Base-by-base conservation (phyloP, 345 rosid genomes). In the Arabidopsis thaliana region DNA sequence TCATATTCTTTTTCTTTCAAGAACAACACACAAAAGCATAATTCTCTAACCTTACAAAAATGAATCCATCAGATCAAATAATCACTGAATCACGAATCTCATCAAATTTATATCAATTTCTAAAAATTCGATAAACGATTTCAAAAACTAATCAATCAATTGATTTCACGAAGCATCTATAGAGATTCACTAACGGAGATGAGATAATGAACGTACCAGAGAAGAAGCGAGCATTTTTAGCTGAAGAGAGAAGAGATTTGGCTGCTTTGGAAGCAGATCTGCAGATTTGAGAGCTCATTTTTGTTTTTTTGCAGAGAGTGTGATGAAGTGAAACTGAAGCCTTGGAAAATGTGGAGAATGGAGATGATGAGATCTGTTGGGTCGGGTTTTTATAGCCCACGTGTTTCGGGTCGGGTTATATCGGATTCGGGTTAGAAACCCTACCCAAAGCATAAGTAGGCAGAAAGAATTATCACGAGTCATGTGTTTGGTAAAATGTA, bases 241-340 rank as follows among this genome's bases (percentile, higher is more conserved):
- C 75, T 65, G 94, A 88, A 4, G 93, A 83, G 52, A 84, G 88
- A 75, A 91, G 85, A 77, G 93, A 85, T 86, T 89, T 86, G 7
- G 91, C 87, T 49, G 92, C 90, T 78, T 81, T 87, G 55, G 93
- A 90, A 81, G 87, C 92, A 78, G 93, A 89, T 87, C 96, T 87
- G 83, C 65, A 79, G 57, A 89, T 80, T 80, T 80, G 90, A 41
- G 91, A 82, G 79, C 90, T 89, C 99, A 92, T 93, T 5, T 20
- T 58, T 12, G 20, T 16, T 73, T 3, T 28, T 28, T 84, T 56
- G 14, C 30, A 50, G 52, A 23, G 49, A 46, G 24, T 28, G 81
- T 64, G 76, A 63, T 24, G 72, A 70, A 65, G 50, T 65, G 73
- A 72, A 24, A 65, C 63, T 49, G 58, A 49, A 53, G 57, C 67